Percentiles rank a stretch among this genome's conserved stretches.
These are phyloP conservation scores for Colletotrichum spaethianum DNA, from an alignment of 2,329 filamentous ascomycete genomes.

Conservation along the genomic window DNA sequence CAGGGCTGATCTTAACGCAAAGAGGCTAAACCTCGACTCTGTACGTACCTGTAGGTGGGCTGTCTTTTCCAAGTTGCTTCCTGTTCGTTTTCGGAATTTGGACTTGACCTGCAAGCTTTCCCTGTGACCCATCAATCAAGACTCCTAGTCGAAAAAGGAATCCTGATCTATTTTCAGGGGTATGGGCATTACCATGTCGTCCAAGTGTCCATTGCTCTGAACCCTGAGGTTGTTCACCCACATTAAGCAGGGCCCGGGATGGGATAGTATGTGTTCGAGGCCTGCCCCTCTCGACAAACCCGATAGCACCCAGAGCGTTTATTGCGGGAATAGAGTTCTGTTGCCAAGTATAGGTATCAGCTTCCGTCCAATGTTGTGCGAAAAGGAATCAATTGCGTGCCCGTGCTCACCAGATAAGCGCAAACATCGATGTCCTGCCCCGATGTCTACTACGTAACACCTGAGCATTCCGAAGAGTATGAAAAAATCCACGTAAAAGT, in stretches of 20 bases:
- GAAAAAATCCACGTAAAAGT: neutral
- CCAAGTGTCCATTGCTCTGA: conserved; percentile 11
- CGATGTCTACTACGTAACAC: neutral
- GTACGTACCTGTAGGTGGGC: neutral
- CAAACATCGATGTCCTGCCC: neutral
- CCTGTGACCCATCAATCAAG: conserved; percentile 2
- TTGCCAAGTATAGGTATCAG: conserved; percentile 7
- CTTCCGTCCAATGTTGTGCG: neutral
- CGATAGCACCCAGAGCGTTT: conserved; percentile 1
- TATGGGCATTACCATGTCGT: conserved; percentile 3
- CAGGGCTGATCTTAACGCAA: conserved; percentile 7
- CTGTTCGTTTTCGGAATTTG: neutral
- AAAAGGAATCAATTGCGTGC: neutral
- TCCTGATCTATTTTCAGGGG: conserved; percentile 18
- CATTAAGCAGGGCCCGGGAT: conserved; percentile 10
- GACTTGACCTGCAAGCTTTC: neutral
- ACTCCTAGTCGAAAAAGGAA: conserved; percentile 6
- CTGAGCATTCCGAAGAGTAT: neutral
- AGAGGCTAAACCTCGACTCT: neutral
- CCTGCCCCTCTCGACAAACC: neutral
- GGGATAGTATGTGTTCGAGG: conserved; percentile 1
- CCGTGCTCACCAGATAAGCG: neutral
- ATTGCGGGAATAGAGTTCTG: neutral
- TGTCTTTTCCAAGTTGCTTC: neutral
- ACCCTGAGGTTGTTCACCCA: conserved; percentile 19